Evolutionary conservation across 495 filamentous ascomycete genomes (phyloP).

Genomic region (Xylaria intraflava): DNA sequence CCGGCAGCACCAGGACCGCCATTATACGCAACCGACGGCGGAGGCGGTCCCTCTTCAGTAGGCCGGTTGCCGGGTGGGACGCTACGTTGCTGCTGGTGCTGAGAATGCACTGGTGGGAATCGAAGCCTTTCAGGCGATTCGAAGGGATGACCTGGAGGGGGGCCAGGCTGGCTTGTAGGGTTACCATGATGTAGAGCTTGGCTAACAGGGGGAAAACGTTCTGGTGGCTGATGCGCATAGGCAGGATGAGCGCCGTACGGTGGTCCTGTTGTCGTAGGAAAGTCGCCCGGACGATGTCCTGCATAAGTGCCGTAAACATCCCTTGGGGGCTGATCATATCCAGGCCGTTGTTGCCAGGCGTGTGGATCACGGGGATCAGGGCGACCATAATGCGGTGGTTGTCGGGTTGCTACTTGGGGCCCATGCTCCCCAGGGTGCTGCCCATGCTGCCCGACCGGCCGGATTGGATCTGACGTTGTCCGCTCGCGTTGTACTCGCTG

Average conservation of each 20-base stretch:
- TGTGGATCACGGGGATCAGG: slow-evolving; percentile 40
- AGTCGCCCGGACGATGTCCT: slow-evolving; percentile 36
- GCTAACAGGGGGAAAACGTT: slow-evolving; percentile 40
- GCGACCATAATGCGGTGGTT: slow-evolving; percentile 33
- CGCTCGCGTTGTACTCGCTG: slow-evolving; percentile 26
- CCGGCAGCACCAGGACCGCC: slow-evolving; percentile 27
- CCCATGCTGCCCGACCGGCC: slow-evolving; percentile 17
- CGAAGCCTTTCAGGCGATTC: slow-evolving; percentile 47
- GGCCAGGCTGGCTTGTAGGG: slow-evolving; percentile 30
- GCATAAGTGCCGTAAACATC: slow-evolving; percentile 36
- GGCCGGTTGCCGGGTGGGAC: slow-evolving; percentile 19
- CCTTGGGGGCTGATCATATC: slow-evolving; percentile 34
- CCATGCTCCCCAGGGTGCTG: slow-evolving; percentile 21
- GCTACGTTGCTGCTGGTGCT: slow-evolving; percentile 21
- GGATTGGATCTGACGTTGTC: slow-evolving; percentile 25
- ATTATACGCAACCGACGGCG: slow-evolving; percentile 39
- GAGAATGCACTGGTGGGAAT: slow-evolving; percentile 33
- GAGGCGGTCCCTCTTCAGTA: slow-evolving; percentile 33
- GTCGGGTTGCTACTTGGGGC: slow-evolving; percentile 19
- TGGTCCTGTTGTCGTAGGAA: slow-evolving; percentile 33
- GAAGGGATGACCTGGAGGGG: slow-evolving; percentile 33
- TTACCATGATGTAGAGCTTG: slow-evolving; percentile 38
- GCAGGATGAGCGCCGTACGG: slow-evolving; percentile 41
- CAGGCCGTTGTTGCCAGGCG: slow-evolving; percentile 34
- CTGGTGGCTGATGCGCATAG: slow-evolving; percentile 38